These are phyloP conservation scores for Aspergillus incahuasiensis DNA, from an alignment of 495 filamentous ascomycete genomes.

Conservation along the genomic window DNA sequence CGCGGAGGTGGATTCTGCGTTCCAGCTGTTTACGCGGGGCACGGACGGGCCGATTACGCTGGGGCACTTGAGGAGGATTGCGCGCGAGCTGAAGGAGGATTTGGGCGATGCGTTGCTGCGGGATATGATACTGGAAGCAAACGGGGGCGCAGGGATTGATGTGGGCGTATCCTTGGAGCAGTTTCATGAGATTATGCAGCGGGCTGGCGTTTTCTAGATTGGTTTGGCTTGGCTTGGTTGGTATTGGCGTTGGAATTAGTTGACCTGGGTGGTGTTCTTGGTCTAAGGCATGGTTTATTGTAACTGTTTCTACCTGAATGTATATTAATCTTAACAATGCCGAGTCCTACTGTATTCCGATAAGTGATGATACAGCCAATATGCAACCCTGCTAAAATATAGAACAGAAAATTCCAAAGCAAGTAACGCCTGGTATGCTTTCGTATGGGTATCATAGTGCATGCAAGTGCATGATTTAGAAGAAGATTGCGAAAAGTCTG, in stretches of 20 bases:
- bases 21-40: conserved; percentile 65
- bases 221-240: conserved; percentile 10
- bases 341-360: not conserved
- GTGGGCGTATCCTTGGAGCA: conserved; percentile 71
- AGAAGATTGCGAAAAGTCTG: not conserved
- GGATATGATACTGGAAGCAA: conserved; percentile 94
- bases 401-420: not conserved
- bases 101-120: conserved; percentile 73
- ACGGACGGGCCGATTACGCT: conserved; percentile 61
- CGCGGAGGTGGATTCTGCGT: conserved; percentile 75
- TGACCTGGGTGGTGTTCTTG: not conserved
- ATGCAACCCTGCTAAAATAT: not conserved
- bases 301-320: not conserved
- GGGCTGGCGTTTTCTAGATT: conserved; percentile 73
- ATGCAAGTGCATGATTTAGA: not conserved
- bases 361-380: conserved; percentile 1
- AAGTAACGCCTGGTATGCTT: conserved; percentile 15
- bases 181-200: conserved; percentile 79
- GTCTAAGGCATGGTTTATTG: not conserved
- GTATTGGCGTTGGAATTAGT: not conserved
- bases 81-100: conserved; percentile 72
- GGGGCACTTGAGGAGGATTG: conserved; percentile 69
- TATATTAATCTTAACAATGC: not conserved
- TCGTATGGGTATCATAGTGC: conserved; percentile 23
- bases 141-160: conserved; percentile 67